These are phyloP conservation scores for Solanum commersonii DNA, from an alignment of 257 asterid species.

Conservation along the genomic window DNA sequence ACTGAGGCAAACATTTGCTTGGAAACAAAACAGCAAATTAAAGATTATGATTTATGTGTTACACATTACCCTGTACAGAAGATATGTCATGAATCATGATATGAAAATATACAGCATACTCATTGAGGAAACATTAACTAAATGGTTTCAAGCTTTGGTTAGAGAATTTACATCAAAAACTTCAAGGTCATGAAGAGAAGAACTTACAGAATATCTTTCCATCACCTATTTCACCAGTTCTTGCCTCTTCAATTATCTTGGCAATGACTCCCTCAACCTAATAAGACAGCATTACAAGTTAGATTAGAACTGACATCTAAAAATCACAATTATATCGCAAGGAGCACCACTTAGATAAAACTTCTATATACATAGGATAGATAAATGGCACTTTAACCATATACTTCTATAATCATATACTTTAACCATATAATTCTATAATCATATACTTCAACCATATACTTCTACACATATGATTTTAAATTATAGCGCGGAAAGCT, in stretches of 20 bases:
- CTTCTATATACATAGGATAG: not conserved
- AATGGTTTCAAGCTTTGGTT: not conserved
- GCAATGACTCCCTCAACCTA: slow-evolving; percentile 88
- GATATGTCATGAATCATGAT: not conserved
- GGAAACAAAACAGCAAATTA: not conserved
- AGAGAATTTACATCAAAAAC: not conserved
- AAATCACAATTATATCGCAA: not conserved
- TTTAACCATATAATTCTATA: not conserved
- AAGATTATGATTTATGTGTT: not conserved
- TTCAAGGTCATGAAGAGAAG: not conserved
- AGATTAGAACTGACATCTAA: not conserved
- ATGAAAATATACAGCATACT: not conserved
- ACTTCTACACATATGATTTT: not conserved
- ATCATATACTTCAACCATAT: not conserved
- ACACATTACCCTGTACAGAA: not conserved
- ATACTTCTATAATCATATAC: not conserved
- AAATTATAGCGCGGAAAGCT: not conserved
- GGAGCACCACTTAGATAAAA: not conserved
- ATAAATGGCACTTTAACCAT: not conserved
- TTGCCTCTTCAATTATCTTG: slow-evolving; percentile 74
- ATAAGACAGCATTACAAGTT: not conserved
- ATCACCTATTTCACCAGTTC: slow-evolving; percentile 96
- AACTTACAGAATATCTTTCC: slow-evolving; percentile 87
- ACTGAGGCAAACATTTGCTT: not conserved
- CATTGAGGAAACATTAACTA: not conserved